phyloP scores from a whole-genome alignment of 169 alveolate species.

The Cryptosporidium meleagridis region DNA sequence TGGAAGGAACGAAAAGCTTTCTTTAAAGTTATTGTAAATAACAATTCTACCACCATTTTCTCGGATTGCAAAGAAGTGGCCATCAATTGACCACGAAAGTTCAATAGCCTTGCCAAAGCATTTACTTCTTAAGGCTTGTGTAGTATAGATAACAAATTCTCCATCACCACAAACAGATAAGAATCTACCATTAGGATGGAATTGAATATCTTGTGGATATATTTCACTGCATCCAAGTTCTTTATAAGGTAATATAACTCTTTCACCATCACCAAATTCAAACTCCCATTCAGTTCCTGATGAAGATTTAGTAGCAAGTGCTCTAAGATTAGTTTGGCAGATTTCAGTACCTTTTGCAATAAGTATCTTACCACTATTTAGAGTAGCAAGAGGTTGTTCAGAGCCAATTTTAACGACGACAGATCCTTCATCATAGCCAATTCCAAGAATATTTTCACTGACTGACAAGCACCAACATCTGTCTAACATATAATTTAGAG shows the following conservation, averaged over 20 bases:
- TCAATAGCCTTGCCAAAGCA: conserved; percentile 94
- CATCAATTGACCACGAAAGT: conserved; percentile 93
- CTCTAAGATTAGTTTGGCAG: conserved; percentile 90
- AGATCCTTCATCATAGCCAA: conserved; percentile 91
- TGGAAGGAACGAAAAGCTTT: conserved; percentile 87
- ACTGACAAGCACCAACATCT: conserved; percentile 92
- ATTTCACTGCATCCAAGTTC: conserved; percentile 93
- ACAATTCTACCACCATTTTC: conserved; percentile 88
- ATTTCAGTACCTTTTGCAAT: conserved; percentile 95
- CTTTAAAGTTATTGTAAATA: conserved; percentile 86
- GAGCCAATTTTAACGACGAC: conserved; percentile 95
- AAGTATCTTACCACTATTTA: conserved; percentile 93
- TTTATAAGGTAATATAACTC: conserved; percentile 80
- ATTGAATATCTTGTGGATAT: conserved; percentile 91
- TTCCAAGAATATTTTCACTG: conserved; percentile 83
- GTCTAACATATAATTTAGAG: conserved; percentile 93
- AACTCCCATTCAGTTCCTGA: conserved; percentile 77
- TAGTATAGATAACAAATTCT: conserved; percentile 95
- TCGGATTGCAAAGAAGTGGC: conserved; percentile 92
- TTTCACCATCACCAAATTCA: conserved; percentile 84
- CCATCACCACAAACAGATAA: conserved; percentile 96
- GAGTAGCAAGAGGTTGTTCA: conserved; percentile 95
- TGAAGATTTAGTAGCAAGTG: conserved; percentile 57
- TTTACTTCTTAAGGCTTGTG: conserved; percentile 89
- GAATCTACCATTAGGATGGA: conserved; percentile 97